Evolutionary conservation across 345 rosid genomes (phyloP), one percentile per base, ranked within the genome.

Genomic region (Acer yangbiense): DNA sequence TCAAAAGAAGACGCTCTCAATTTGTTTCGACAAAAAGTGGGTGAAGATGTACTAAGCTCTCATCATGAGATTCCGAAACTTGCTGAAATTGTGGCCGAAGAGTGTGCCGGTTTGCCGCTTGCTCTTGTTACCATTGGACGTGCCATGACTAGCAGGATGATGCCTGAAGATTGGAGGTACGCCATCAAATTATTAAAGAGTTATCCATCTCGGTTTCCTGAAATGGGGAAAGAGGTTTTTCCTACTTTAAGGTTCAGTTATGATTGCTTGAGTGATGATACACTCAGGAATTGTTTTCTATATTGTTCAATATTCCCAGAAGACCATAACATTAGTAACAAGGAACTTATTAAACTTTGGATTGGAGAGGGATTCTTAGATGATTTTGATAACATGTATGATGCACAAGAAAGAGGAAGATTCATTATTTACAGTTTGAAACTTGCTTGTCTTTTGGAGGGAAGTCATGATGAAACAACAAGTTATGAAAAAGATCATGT

Each of bases 81-180:
- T 3, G 66, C 16, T 23, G 66, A 62, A 27, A 62, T 10, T 62
- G 32, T 62, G 1, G 39, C 48, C 7, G 7, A 32, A 54, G 74
- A 71, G 64, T 71, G 74, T 4, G 21, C 12, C 3, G 63, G 74
- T 71, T 32, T 71, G 35, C 74, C 48, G 10, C 60, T 71, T 7
- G 74, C 75, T n/a, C 65, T 72, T 2, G 61, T 72, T n/a, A 72
- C 75, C 0, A 58, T 32, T 16, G 75, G 27, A 2, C 7, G 17
- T 16, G 65, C 66, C 58, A 54, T 54, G 58, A 20, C 58, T 54
- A 54, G 58, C n/a, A 54, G 58, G 58, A 54, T 0, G 3, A 54
- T 0, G 1, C 58, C 58, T 0, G n/a, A 54, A 16, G 58, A 54
- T 54, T 16, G 58, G 58, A 16, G 8, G 58, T 16, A 14, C 1